Evolutionary conservation across 2,329 filamentous ascomycete genomes (phyloP).

Genomic region (Sphaerulina populicola): DNA sequence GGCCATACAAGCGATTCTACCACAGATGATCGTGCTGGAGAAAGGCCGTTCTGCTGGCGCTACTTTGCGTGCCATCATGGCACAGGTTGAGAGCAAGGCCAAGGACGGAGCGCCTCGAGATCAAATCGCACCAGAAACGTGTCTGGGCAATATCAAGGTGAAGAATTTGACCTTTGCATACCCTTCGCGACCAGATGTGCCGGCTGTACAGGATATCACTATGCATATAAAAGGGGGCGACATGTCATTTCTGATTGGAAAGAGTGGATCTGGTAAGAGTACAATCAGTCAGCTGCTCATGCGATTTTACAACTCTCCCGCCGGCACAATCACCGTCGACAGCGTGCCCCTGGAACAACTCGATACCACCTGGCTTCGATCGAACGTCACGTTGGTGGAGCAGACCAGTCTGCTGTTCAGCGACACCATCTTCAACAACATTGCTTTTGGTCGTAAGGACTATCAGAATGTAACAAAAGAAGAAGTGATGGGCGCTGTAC

Average conservation of each 20-base stretch:
- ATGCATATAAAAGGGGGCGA: constrained; percentile 65
- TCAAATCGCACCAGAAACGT: constrained; percentile 33
- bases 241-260: constrained; percentile 72
- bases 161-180: constrained; percentile 57
- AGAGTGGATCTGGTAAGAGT: constrained; percentile 86
- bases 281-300: constrained; percentile 74
- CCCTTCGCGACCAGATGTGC: constrained; percentile 56
- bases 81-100: constrained; percentile 29
- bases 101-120: constrained; percentile 15
- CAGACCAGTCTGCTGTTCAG: constrained; percentile 76
- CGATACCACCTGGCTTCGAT: constrained; percentile 62
- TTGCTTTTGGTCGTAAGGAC: constrained; percentile 58
- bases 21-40: constrained; percentile 66
- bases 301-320: constrained; percentile 61
- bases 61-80: constrained; percentile 47
- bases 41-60: constrained; percentile 70
- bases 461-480: constrained; percentile 43
- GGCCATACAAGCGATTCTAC: constrained; percentile 63
- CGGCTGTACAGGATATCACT: constrained; percentile 53
- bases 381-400: constrained; percentile 71
- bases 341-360: constrained; percentile 53
- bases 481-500: constrained; percentile 55
- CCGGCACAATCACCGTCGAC: constrained; percentile 63
- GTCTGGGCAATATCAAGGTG: constrained; percentile 61
- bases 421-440: constrained; percentile 68